Conservation (phyloP, 306 rosid genomes). For the Chamaecrista fasciculata region DNA sequence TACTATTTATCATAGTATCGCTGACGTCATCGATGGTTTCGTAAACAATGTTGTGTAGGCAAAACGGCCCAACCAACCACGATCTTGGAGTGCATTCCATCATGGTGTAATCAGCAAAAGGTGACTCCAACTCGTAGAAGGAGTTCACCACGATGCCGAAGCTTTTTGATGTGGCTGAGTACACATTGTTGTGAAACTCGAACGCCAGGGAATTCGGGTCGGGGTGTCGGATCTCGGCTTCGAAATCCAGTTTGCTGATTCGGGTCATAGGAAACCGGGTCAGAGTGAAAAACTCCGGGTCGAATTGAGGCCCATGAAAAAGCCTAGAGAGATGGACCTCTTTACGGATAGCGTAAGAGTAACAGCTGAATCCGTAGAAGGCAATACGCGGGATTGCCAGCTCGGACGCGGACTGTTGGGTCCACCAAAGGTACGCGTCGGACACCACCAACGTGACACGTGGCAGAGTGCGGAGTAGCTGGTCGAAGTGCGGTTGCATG, state of each 20-base stretch:
- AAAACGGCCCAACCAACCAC: conserved; percentile 45
- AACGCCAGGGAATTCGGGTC: neutral
- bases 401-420: conserved; percentile 39
- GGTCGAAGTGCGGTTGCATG: conserved; percentile 43
- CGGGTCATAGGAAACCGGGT: conserved; percentile 41
- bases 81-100: neutral
- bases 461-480: conserved; percentile 27
- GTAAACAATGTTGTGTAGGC: too few species aligned
- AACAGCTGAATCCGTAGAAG: conserved; percentile 32
- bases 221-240: neutral
- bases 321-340: neutral
- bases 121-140: conserved; percentile 44
- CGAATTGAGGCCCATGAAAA: neutral
- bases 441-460: conserved; percentile 42
- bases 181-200: neutral
- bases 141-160: conserved; percentile 39
- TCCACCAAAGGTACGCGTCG: conserved; percentile 56
- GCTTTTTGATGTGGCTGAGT: neutral
- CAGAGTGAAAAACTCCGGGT: neutral
- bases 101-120: conserved; percentile 27
- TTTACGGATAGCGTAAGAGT: neutral
- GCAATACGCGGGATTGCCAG: conserved; percentile 28
- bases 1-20: too few species aligned
- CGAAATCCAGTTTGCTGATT: conserved; percentile 25
- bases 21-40: too few species aligned